Percentiles rank a stretch among this genome's conserved stretches.
phyloP scores from a whole-genome alignment of 2,329 filamentous ascomycete species.

The Neofusicoccum kwambonambiense region DNA sequence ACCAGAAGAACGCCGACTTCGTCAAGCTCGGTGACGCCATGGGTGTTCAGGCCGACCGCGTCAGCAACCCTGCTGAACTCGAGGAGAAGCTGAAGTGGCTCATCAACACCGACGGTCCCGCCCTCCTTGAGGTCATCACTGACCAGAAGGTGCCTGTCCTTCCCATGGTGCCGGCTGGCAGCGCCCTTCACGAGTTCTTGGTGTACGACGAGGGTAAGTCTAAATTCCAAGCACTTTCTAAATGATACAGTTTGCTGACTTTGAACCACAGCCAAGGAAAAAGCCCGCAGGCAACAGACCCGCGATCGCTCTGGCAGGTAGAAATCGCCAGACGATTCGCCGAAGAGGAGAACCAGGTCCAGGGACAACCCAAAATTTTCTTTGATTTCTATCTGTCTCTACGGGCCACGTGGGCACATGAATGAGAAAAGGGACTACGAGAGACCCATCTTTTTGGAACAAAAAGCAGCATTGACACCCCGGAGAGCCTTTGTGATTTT shows the following conservation, averaged over 20 bases:
- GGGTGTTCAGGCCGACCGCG: conserved; percentile 74
- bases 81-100: conserved; percentile 81
- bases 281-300: conserved; percentile 66
- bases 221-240: not conserved
- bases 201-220: conserved; percentile 74
- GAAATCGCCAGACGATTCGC: not conserved
- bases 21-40: conserved; percentile 91
- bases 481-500: not conserved
- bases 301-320: conserved; percentile 54
- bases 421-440: not conserved
- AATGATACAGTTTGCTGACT: not conserved
- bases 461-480: conserved; percentile 10
- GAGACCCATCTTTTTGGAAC: not conserved
- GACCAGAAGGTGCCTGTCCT: conserved; percentile 91
- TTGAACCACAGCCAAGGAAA: conserved; percentile 59
- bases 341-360: conserved; percentile 4
- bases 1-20: conserved; percentile 94
- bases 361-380: not conserved
- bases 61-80: conserved; percentile 73
- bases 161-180: conserved; percentile 92
- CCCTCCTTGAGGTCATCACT: conserved; percentile 85
- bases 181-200: conserved; percentile 87
- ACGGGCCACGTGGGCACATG: not conserved
- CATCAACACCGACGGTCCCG: conserved; percentile 80
- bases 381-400: not conserved